These are phyloP conservation scores for Dioscorea zingiberensis DNA, from an alignment of 106 monocot species.

Conservation along the genomic window DNA sequence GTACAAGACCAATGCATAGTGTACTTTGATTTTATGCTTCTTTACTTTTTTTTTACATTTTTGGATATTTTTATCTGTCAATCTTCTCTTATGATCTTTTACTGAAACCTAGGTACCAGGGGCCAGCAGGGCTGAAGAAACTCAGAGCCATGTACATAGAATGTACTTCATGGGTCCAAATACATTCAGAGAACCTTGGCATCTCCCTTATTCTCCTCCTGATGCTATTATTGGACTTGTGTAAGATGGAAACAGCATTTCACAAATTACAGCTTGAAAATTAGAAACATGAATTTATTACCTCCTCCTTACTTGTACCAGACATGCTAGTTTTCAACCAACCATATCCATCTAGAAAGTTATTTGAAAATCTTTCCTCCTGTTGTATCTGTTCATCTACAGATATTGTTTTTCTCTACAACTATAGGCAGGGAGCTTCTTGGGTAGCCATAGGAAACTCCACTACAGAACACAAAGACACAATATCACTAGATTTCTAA, in stretches of 20 bases:
- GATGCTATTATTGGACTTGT: slow-evolving; percentile 93
- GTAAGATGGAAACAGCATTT: slow-evolving; percentile 30
- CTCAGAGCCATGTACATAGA: slow-evolving; percentile 91
- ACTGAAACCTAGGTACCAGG: slow-evolving; percentile 62
- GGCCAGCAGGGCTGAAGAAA: slow-evolving; percentile 90
- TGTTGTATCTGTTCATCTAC: no score
- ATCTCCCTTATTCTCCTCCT: slow-evolving; percentile 92
- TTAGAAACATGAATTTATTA: no score
- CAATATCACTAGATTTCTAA: no score
- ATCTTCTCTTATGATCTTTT: neutral
- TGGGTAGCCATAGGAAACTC: no score
- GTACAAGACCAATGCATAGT: neutral
- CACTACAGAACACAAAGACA: no score
- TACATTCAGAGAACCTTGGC: slow-evolving; percentile 95
- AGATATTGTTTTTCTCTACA: no score
- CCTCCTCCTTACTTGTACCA: no score
- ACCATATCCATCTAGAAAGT: no score
- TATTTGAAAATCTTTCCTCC: no score
- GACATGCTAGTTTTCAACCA: no score
- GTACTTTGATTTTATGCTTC: neutral
- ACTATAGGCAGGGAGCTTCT: no score
- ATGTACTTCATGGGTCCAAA: slow-evolving; percentile 98
- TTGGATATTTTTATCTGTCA: neutral
- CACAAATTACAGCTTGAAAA: no score
- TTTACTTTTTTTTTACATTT: neutral